Conservation (phyloP, 768 basidiomycete genomes). For the Panaeolus papilionaceus region DNA sequence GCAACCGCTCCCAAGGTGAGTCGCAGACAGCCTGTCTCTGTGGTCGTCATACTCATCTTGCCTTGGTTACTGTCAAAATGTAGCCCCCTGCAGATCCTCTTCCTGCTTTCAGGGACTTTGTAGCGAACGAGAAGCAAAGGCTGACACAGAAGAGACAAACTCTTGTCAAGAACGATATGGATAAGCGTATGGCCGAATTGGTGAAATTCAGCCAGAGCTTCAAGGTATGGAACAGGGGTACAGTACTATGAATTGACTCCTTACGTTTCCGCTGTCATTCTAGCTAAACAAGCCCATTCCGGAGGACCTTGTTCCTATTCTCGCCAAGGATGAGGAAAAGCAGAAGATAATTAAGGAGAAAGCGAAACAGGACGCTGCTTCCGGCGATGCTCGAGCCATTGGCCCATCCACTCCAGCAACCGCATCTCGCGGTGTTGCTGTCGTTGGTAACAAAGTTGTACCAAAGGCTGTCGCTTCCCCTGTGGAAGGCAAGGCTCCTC, state of each 20-base stretch:
- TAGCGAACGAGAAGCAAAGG: slow-evolving; percentile 89
- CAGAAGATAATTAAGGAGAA: slow-evolving; percentile 85
- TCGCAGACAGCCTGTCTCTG: slow-evolving; percentile 14
- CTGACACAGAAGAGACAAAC: slow-evolving; percentile 91
- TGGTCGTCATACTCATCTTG: background rate
- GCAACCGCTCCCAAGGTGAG: slow-evolving; percentile 49
- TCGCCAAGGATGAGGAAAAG: slow-evolving; percentile 94
- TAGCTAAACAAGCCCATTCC: slow-evolving; percentile 96
- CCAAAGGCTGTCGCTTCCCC: slow-evolving; percentile 33
- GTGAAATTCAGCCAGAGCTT: slow-evolving; percentile 93
- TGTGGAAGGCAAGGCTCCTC: slow-evolving; percentile 16
- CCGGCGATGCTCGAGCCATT: slow-evolving; percentile 72
- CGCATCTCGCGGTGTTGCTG: slow-evolving; percentile 48
- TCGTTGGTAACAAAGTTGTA: slow-evolving; percentile 42
- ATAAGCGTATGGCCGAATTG: slow-evolving; percentile 91
- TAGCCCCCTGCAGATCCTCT: slow-evolving; percentile 78
- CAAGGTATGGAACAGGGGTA: slow-evolving; percentile 67
- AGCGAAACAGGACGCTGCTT: slow-evolving; percentile 69
- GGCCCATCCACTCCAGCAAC: slow-evolving; percentile 62
- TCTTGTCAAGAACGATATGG: slow-evolving; percentile 90
- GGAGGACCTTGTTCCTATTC: slow-evolving; percentile 89
- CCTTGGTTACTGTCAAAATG: slow-evolving; percentile 19
- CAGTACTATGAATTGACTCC: slow-evolving; percentile 8
- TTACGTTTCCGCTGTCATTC: slow-evolving; percentile 13
- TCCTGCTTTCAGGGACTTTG: slow-evolving; percentile 90